phyloP scores from a whole-genome alignment of 2,329 filamentous ascomycete genomes.

The Amauroascus verrucosus region DNA sequence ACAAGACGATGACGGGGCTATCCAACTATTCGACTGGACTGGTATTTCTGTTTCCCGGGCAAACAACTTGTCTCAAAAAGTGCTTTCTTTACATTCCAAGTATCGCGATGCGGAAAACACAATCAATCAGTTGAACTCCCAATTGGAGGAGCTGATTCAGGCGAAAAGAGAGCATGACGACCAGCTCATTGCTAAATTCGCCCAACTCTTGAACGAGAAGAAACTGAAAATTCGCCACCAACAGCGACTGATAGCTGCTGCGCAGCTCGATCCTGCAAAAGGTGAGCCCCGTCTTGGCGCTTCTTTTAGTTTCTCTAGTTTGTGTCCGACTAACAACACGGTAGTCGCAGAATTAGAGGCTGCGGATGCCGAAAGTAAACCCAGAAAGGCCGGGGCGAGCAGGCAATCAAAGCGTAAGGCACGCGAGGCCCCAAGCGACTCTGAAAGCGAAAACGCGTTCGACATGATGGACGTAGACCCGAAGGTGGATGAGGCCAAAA shows the following conservation, averaged over 20 bases:
- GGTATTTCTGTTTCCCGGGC: conserved; percentile 39
- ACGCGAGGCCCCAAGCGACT: conserved; percentile 15
- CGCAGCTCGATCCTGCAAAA: conserved; percentile 36
- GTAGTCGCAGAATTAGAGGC: conserved; percentile 25
- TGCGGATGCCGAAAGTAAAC: conserved; percentile 14
- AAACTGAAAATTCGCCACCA: conserved; percentile 56
- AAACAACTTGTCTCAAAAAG: conserved; percentile 32
- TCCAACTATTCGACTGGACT: conserved; percentile 50
- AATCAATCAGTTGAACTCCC: conserved; percentile 42
- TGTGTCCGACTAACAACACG: background rate
- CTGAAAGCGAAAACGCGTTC: conserved; percentile 28
- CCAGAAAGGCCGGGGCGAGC: conserved; percentile 16
- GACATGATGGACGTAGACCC: conserved; percentile 31
- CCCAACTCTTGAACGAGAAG: conserved; percentile 51
- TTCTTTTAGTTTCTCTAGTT: background rate
- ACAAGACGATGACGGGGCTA: conserved; percentile 44
- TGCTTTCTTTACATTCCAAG: conserved; percentile 34
- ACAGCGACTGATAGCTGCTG: conserved; percentile 45
- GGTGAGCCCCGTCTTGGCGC: conserved; percentile 18
- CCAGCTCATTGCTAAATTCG: conserved; percentile 49
- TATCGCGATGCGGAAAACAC: conserved; percentile 40
- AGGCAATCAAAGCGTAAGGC: conserved; percentile 24
- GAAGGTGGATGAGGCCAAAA: conserved; percentile 9
- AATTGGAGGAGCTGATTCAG: conserved; percentile 48
- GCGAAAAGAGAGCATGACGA: conserved; percentile 49